Base-by-base conservation (phyloP, 176 grass and related monocot genomes). In the Echinochloa phyllopogon region DNA sequence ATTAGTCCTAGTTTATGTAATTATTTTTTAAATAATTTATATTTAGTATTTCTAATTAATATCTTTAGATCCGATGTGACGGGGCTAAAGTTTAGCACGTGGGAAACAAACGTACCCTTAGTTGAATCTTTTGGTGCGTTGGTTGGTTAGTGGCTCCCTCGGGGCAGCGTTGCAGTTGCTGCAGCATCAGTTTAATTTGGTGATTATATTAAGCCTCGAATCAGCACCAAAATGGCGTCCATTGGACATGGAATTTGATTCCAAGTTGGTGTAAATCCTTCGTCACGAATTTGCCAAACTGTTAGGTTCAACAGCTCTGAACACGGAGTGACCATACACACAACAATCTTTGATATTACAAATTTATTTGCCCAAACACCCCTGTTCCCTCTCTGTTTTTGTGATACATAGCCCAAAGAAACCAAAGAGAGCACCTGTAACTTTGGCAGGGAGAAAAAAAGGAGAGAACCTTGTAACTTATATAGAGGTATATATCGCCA, bases 101-200 rank as follows among this genome's bases (percentile, higher is more conserved):
- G n/a, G n/a, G n/a, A n/a, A n/a, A n/a, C n/a, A n/a, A n/a, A n/a
- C n/a, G n/a, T n/a, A n/a, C n/a, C n/a, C n/a, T n/a, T n/a, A 47
- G 25, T 20, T 55, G n/a, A 65, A 80, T 89, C 59, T 60, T 68
- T 67, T 29, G 38, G 59, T 13, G 59, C 15, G 38, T 73, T 83
- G 18, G 81, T 63, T 83, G 65, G 65, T 15, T 73, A 24, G 44
- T 29, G 20, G 13, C 44, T 53, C 71, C 13, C 48, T 50, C 8
- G 44, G 29, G 7, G 6, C 66, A n/a, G 67, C 24, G 33, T 42
- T 84, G 58, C 58, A 42, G 56, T 52, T 84, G 59, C 36, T 55
- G 41, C 59, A 52, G 0, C 45, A 75, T 70, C 27, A 33, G 20
- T 66, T 63, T 47, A 10, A 2, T 78, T 37, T 65, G 36, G 18